Conservation (phyloP, 345 rosid genomes). For the Eucalyptus curtisii region DNA sequence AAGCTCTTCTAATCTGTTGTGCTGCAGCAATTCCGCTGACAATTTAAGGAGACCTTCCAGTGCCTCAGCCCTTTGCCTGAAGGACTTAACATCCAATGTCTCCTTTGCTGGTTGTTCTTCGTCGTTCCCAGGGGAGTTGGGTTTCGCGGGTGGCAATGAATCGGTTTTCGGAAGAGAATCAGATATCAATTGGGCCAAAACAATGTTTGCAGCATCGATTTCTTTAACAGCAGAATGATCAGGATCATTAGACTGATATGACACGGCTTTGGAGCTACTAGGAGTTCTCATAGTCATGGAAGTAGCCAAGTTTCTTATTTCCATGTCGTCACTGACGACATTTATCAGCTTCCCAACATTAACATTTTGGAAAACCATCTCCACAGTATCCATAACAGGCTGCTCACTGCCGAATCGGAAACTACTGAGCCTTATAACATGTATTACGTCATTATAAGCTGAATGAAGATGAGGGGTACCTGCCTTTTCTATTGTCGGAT, state of each 20-base stretch:
- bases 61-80: constrained; percentile 93
- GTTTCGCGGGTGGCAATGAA: constrained; percentile 22
- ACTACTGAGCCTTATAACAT: constrained; percentile 77
- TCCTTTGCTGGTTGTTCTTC: constrained; percentile 1
- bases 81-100: constrained; percentile 68
- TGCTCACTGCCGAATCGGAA: constrained; percentile 74
- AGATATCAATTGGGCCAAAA: not conserved
- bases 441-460: constrained; percentile 73
- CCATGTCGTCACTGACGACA: constrained; percentile 61
- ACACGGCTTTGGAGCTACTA: constrained; percentile 24
- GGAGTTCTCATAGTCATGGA: constrained; percentile 21
- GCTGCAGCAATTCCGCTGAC: constrained; percentile 80
- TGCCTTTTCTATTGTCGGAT: constrained; percentile 22
- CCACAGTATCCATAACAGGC: constrained; percentile 66
- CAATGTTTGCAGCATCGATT: constrained; percentile 18
- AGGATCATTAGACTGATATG: constrained; percentile 14
- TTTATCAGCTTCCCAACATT: constrained; percentile 70
- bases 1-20: constrained; percentile 77
- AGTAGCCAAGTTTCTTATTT: constrained; percentile 26
- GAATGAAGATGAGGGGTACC: constrained; percentile 31
- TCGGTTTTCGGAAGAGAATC: constrained; percentile 17
- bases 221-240: constrained; percentile 27
- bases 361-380: constrained; percentile 59
- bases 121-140: constrained; percentile 4
- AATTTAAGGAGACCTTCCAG: constrained; percentile 87